These are phyloP conservation scores for Pichia heedii DNA, from an alignment of 805 yeast species.

Conservation along the genomic window DNA sequence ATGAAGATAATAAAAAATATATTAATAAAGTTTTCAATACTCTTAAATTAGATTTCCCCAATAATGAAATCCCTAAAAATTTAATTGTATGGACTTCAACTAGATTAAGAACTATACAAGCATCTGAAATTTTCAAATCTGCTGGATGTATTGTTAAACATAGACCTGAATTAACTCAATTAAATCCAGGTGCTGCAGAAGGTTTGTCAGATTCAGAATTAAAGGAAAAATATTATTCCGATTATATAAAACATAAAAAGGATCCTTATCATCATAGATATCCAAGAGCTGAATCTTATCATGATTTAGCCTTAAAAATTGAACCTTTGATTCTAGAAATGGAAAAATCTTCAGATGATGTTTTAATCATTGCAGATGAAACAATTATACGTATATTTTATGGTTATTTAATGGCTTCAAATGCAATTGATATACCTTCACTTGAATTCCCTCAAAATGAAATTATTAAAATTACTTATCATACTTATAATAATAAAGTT, in stretches of 20 bases:
- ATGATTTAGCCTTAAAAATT: conserved; percentile 88
- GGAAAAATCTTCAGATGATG: conserved; percentile 84
- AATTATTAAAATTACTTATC: conserved; percentile 77
- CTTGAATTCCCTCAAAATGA: conserved; percentile 73
- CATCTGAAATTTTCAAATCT: conserved; percentile 60
- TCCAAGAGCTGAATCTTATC: conserved; percentile 90
- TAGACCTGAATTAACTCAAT: conserved; percentile 75
- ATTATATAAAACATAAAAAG: conserved; percentile 49
- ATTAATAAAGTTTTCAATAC: conserved; percentile 57
- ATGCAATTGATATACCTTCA: conserved; percentile 77
- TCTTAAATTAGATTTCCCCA: conserved; percentile 30
- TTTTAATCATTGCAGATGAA: conserved; percentile 88
- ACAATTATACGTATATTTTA: conserved; percentile 80
- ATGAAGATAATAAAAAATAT: conserved; percentile 61
- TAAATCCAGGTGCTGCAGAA: conserved; percentile 84
- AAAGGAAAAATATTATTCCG: conserved; percentile 52
- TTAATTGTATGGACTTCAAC: conserved; percentile 95
- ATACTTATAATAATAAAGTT: conserved; percentile 74
- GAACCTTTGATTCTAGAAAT: conserved; percentile 90
- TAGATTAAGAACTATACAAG: conserved; percentile 71
- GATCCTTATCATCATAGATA: conserved; percentile 93
- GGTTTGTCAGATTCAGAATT: conserved; percentile 57
- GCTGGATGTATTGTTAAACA: conserved; percentile 59
- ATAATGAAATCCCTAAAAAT: conserved; percentile 20
- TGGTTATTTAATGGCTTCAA: conserved; percentile 90